Base-by-base conservation (phyloP, 495 filamentous ascomycete genomes). In the Talaromyces stipitatus region DNA sequence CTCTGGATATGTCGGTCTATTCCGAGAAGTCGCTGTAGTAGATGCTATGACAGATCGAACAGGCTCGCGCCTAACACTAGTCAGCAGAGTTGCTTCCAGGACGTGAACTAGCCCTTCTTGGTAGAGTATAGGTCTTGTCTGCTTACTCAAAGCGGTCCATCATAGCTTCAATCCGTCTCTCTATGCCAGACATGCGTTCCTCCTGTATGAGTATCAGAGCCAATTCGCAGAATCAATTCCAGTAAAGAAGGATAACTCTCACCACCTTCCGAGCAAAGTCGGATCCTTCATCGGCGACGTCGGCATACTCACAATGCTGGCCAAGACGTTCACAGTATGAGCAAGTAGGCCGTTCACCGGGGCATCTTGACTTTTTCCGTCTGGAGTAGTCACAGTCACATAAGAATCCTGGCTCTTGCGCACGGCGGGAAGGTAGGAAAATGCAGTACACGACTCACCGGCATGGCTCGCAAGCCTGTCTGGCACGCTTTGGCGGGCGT, bases 391-490 rank as follows among this genome's bases (percentile, higher is more conserved):
- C 12, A 8, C n/a, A 23, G 53, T 45, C 12, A 22, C 18, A 52
- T 41, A 22, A 47, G 24, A 16, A 33, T 18, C 14, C 32, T 30
- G n/a, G n/a, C n/a, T n/a, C n/a, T n/a, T n/a, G n/a, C n/a, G 8
- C 43, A 27, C n/a, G 33, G n/a, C 2, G n/a, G n/a, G n/a, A n/a
- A n/a, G n/a, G 59, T 38, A 8, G 14, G 50, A 6, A 7, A 58
- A 12, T 57, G 23, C 38, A 11, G 18, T 14, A n/a, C 38, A 43
- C 18, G 12, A n/a, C 65, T 47, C 61, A 76, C 73, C 73, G 69
- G 58, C 71, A 76, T n/a, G 70, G 64, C 46, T 73, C 71, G 60
- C 72, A 75, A 22, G 72, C 72, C 53, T 74, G 72, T 12, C 70
- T 67, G 23, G 68, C 60, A 11, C 72, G 67, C 55, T 75, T 75